Evolutionary conservation across 2,329 filamentous ascomycete genomes (phyloP), one percentile per base, ranked within the genome.

Genomic region (Scytalidium sp.): DNA sequence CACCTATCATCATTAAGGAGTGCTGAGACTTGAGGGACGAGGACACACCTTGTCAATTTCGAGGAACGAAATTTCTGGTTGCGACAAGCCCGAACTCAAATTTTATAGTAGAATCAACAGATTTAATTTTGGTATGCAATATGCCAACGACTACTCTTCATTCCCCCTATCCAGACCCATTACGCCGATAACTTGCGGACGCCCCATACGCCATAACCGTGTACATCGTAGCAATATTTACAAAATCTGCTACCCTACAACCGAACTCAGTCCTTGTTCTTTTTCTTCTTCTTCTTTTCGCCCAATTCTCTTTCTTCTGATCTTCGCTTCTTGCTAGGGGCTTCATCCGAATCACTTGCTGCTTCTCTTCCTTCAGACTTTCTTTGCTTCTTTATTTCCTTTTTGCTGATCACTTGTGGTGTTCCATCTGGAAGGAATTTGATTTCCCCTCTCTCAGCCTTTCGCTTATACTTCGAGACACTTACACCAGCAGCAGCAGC

Each of bases 371-470:
- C 73, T 54, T 76, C 81, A 17, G 68, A 70, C 72, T 86, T 87
- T 71, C 80, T 83, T 51, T 79, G 72, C 75, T 88, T 87, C 78
- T 89, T 89, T 62, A 86, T 68, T 43, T 88, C 84, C 73, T 89
- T 90, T 78, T 90, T 90, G 75, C 83, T 88, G 60, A 84, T 70
- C 3, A 88, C 75, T 58, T 81, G 76, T 39, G 87, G 83, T 46
- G 78, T 84, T 50, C 87, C 87, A 53, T 87, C 80, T 11, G 73
- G 71, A 59, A 77, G 78, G 56, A 90, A 72, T 64, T 82, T 75
- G 56, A 91, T 86, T 63, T 90, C 85, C 32, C 88, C 88, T 54
- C 85, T 80, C 70, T 88, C 87, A 58, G 83, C 83, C 77, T 90
- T 90, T 67, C 85, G 79, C 75, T 87, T 84, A 73, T 90, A 91